Percentiles rank a stretch among this genome's conserved stretches.
Evolutionary conservation across 305 asterid genomes (phyloP).

Genomic region (Fraxinus albicans): DNA sequence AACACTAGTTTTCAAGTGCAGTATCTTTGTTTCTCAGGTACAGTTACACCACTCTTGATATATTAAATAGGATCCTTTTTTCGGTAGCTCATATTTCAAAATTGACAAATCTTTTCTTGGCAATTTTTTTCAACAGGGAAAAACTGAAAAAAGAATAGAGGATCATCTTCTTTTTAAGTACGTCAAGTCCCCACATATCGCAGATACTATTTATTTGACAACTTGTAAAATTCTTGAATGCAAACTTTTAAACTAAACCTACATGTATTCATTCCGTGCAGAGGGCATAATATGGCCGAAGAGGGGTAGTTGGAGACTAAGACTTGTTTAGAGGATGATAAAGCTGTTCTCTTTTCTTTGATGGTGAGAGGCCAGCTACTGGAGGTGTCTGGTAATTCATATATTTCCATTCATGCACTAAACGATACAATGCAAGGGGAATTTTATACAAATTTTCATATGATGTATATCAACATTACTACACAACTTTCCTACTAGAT

Average conservation of each 20-base stretch:
- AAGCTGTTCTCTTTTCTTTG: neutral
- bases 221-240: constrained; percentile 13
- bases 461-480: neutral
- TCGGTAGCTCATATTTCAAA: neutral
- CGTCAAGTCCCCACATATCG: neutral
- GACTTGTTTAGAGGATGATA: neutral
- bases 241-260: neutral
- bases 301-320: neutral
- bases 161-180: neutral
- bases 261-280: neutral
- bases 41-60: constrained; percentile 1
- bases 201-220: neutral
- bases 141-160: neutral
- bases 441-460: neutral
- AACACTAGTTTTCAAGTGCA: neutral
- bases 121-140: neutral
- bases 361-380: constrained; percentile 7
- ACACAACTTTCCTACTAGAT: neutral
- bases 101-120: neutral
- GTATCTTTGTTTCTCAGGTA: constrained; percentile 17
- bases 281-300: neutral
- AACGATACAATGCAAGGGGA: neutral
- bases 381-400: neutral
- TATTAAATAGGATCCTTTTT: neutral
- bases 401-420: neutral